These are phyloP conservation scores for Colletotrichum sp. DNA, from an alignment of 2,329 filamentous ascomycete species.

Conservation along the genomic window DNA sequence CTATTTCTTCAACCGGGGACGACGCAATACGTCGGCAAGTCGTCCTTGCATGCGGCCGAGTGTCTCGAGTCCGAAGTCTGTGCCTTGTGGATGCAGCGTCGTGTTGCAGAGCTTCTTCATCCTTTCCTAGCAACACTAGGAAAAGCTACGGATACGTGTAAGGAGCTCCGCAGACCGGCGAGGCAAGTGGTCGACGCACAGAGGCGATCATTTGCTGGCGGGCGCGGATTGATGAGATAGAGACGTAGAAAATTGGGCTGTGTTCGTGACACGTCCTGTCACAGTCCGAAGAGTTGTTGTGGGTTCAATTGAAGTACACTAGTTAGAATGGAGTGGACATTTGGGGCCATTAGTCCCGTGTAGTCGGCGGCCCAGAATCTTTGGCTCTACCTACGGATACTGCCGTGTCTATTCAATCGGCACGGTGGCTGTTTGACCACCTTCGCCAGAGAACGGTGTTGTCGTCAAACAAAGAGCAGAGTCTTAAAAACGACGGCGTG, in stretches of 20 bases:
- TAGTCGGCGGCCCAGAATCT: not conserved
- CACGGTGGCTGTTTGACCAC: not conserved
- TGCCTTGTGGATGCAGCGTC: not conserved
- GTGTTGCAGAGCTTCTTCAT: not conserved
- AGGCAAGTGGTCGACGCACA: not conserved
- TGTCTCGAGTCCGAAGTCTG: not conserved
- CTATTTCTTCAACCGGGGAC: not conserved
- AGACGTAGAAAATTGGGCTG: not conserved
- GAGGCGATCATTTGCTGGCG: not conserved
- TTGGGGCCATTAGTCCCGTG: not conserved
- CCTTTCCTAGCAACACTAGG: not conserved
- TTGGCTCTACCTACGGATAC: not conserved
- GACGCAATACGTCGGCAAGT: not conserved
- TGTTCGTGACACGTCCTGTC: not conserved
- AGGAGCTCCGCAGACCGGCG: not conserved
- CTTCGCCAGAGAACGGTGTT: not conserved
- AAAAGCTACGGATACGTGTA: not conserved
- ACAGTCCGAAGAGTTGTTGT: not conserved
- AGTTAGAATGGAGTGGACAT: not conserved
- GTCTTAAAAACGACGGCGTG: not conserved
- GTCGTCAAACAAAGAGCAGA: not conserved
- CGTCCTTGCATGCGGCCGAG: not conserved
- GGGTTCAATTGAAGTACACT: not conserved
- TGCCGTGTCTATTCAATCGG: not conserved
- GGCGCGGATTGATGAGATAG: not conserved